Percentiles rank a stretch among this genome's conserved stretches.
phyloP scores from a whole-genome alignment of 1,284 basidiomycete genomes.

The Cryptococcus sp. region DNA sequence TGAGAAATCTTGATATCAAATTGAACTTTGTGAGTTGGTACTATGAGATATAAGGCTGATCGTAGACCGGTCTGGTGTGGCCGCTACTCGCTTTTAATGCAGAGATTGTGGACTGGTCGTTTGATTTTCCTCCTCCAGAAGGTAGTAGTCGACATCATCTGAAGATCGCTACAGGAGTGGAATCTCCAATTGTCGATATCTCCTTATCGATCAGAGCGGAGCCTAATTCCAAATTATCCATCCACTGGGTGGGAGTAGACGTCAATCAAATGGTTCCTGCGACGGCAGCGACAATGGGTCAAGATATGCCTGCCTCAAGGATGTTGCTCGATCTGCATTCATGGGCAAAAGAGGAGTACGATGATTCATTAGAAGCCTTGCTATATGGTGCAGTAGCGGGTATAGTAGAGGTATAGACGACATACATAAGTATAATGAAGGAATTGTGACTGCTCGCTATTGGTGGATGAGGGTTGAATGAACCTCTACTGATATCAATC shows the following conservation, averaged over 20 bases:
- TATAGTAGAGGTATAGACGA: conserved; percentile 28
- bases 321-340: conserved; percentile 37
- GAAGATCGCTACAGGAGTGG: conserved; percentile 55
- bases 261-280: conserved; percentile 45
- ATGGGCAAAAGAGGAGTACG: conserved; percentile 36
- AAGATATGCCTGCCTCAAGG: conserved; percentile 38
- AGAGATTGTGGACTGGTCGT: conserved; percentile 79
- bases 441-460: too few relatives aligned
- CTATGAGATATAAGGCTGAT: background rate
- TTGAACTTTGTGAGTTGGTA: conserved; percentile 71
- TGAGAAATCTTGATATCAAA: conserved; percentile 64
- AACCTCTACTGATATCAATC: too few relatives aligned
- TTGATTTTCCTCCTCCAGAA: conserved; percentile 68
- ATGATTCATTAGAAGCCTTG: conserved; percentile 37
- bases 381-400: conserved; percentile 40
- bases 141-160: conserved; percentile 79
- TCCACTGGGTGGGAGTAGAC: conserved; percentile 44
- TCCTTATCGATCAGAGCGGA: conserved; percentile 27
- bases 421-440: too few relatives aligned
- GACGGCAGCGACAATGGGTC: conserved; percentile 32
- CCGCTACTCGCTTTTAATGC: conserved; percentile 86
- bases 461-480: too few relatives aligned
- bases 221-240: conserved; percentile 21
- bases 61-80: conserved; percentile 31
- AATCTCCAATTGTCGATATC: conserved; percentile 33